Evolutionary conservation across 2,329 filamentous ascomycete genomes (phyloP).

Genomic region (Ascomycota sp.): DNA sequence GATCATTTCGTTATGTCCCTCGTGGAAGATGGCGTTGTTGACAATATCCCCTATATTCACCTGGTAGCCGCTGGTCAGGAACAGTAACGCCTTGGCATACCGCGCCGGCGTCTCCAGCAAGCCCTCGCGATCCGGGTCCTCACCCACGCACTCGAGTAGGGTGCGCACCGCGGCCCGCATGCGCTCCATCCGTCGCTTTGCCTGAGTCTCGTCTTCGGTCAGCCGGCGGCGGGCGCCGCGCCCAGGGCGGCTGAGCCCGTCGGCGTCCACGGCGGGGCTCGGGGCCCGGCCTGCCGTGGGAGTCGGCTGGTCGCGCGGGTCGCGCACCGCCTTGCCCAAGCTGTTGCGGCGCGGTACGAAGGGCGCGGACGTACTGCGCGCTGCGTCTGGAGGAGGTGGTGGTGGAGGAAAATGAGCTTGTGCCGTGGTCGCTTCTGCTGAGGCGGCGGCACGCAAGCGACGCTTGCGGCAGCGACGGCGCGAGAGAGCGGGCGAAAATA

Average conservation of each 20-base stretch:
- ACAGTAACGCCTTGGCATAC: slow-evolving; percentile 89
- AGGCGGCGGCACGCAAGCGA: too few species aligned
- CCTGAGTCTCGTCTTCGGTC: slow-evolving; percentile 27
- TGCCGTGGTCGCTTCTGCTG: too few species aligned
- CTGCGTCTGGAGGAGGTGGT: too few species aligned
- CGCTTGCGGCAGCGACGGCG: too few species aligned
- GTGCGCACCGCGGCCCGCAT: slow-evolving; percentile 43
- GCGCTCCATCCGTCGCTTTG: slow-evolving; percentile 30
- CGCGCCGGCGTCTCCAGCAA: slow-evolving; percentile 53
- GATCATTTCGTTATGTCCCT: slow-evolving; percentile 91
- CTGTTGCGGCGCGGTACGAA: slow-evolving; percentile 27
- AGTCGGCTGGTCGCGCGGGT: slow-evolving; percentile 36
- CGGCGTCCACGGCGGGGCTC: slow-evolving; percentile 32
- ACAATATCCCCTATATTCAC: slow-evolving; percentile 83
- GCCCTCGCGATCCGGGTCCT: slow-evolving; percentile 45
- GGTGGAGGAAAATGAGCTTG: too few species aligned
- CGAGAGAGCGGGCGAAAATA: too few species aligned
- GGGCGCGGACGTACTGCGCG: too few species aligned
- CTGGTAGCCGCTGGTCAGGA: slow-evolving; percentile 93
- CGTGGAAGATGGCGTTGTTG: slow-evolving; percentile 85
- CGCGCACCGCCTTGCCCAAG: slow-evolving; percentile 39
- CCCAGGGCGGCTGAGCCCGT: slow-evolving; percentile 17
- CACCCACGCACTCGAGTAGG: slow-evolving; percentile 47
- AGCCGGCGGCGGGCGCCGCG: slow-evolving; percentile 42
- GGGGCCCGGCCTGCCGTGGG: slow-evolving; percentile 11